These are phyloP conservation scores for Ambispora gerdemannii DNA, from an alignment of 192 early-diverging fungal genomes.

Conservation along the genomic window DNA sequence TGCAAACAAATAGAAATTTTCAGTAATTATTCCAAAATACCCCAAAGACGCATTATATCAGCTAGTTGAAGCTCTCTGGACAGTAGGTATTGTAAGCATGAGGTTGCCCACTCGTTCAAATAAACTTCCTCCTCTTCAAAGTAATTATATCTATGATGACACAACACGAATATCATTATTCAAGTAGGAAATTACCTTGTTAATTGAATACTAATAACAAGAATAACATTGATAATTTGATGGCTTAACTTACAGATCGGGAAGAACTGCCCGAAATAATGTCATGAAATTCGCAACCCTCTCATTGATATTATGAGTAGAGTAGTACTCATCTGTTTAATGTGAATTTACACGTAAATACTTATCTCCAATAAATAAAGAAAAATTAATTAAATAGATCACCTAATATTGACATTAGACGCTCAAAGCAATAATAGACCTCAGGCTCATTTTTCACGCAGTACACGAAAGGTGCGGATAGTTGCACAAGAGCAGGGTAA, in stretches of 20 bases:
- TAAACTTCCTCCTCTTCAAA: slow-evolving; percentile 95
- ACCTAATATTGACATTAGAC: slow-evolving; percentile 69
- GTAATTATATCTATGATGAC: slow-evolving; percentile 66
- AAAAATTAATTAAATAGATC: slow-evolving; percentile 14
- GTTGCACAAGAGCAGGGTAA: slow-evolving; percentile 64
- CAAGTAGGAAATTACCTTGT: too few species aligned
- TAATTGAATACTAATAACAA: too few species aligned
- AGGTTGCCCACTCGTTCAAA: slow-evolving; percentile 79
- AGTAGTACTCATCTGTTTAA: slow-evolving; percentile 66
- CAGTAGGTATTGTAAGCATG: slow-evolving; percentile 79
- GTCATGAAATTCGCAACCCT: slow-evolving; percentile 84
- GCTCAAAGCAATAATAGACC: slow-evolving; percentile 79
- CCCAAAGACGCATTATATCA: slow-evolving; percentile 76
- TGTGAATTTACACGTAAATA: slow-evolving; percentile 4
- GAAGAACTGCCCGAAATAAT: slow-evolving; percentile 76
- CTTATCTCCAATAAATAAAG: slow-evolving; percentile 3
- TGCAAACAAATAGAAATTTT: neutral
- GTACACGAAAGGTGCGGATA: slow-evolving; percentile 82
- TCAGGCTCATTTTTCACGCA: slow-evolving; percentile 71
- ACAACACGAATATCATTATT: too few species aligned
- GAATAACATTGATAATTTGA: neutral
- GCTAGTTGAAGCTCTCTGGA: slow-evolving; percentile 81
- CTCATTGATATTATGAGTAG: slow-evolving; percentile 62
- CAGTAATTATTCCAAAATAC: too few species aligned
- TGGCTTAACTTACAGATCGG: slow-evolving; percentile 66